These are phyloP conservation scores for Nemania sp. DNA, from an alignment of 2,329 filamentous ascomycete species.

Conservation along the genomic window DNA sequence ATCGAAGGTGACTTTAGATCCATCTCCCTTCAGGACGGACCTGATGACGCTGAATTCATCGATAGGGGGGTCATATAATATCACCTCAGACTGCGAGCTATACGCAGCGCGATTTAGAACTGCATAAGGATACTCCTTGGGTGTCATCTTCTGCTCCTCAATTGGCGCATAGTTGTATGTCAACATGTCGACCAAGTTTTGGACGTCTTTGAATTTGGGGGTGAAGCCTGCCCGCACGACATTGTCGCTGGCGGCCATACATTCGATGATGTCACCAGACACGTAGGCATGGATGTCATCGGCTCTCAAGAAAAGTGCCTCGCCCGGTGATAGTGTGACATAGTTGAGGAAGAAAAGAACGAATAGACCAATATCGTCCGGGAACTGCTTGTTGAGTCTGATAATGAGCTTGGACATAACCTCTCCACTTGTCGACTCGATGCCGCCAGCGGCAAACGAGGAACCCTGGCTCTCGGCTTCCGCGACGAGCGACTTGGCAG, in stretches of 20 bases:
- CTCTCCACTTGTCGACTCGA: conserved; percentile 73
- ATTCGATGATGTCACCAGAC: conserved; percentile 95
- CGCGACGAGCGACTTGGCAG: conserved; percentile 76
- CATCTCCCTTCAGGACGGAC: conserved; percentile 76
- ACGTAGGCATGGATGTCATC: conserved; percentile 98
- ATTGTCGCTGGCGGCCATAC: conserved; percentile 99
- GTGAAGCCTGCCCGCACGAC: conserved; percentile 97
- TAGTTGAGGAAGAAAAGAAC: conserved; percentile 98
- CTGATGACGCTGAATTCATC: conserved; percentile 94
- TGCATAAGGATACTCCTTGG: conserved; percentile 85
- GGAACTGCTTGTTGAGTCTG: conserved; percentile 85
- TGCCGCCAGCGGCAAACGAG: conserved; percentile 80
- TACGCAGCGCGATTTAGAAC: conserved; percentile 86
- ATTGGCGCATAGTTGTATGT: conserved; percentile 97
- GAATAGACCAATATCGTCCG: conserved; percentile 90
- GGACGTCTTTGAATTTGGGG: conserved; percentile 97
- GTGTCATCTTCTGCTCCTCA: conserved; percentile 91
- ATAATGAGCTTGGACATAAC: conserved; percentile 81
- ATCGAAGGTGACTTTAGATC: conserved; percentile 89
- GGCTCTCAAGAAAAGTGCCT: conserved; percentile 95
- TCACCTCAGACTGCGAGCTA: conserved; percentile 76
- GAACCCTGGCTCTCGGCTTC: conserved; percentile 75
- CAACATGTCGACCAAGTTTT: conserved; percentile 88
- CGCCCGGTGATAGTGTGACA: conserved; percentile 85
- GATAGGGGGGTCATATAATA: conserved; percentile 94